Evolutionary conservation across 768 basidiomycete species (phyloP), one percentile per base, ranked within the genome.

Genomic region (Neoboletus brunneissimus): DNA sequence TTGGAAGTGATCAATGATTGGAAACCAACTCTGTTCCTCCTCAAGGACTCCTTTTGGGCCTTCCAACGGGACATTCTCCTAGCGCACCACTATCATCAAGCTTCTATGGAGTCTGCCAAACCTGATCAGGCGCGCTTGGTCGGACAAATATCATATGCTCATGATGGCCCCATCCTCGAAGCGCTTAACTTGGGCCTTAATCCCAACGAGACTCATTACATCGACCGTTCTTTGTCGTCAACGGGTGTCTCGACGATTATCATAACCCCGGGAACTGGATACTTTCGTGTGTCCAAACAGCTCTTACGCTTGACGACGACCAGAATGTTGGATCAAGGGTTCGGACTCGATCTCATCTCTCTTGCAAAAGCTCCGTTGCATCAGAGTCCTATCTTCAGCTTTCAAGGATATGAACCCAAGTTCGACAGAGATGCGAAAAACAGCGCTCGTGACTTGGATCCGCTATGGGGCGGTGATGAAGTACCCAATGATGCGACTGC

Each of bases 121-220:
- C 68, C 68, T 34, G 75, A 79, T 22, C 80, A 84, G 35, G 82
- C 80, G 44, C 83, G 89, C 16, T 78, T 94, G 15, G 83, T 93
- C 13, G 94, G 94, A 3, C 79, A 80, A 29, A 75, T 95, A 31
- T 91, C 89, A 0, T 86, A 82, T 68, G 96, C 97, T 0, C 93
- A 96, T 64, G 94, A 98, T 61, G 94, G 94, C 1, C 94, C 94
- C 40, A 79, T 98, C n/a, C 81, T 98, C 6, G 97, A 98, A 72
- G 93, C 94, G 2, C 79, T 98, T 50, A 98, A 98, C 66, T 81
- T 99, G 44, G 91, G 86, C 0, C 80, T 98, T 16, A 96, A 94
- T 66, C 91, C 95, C 0, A 88, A 88, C 16, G 96, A 98, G 73
- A 91, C 88, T 2, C 93, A 97, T 68, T 95, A 97, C 67, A 86